phyloP scores from a whole-genome alignment of 2,329 filamentous ascomycete genomes.

The Pseudohalonectria lignicola region DNA sequence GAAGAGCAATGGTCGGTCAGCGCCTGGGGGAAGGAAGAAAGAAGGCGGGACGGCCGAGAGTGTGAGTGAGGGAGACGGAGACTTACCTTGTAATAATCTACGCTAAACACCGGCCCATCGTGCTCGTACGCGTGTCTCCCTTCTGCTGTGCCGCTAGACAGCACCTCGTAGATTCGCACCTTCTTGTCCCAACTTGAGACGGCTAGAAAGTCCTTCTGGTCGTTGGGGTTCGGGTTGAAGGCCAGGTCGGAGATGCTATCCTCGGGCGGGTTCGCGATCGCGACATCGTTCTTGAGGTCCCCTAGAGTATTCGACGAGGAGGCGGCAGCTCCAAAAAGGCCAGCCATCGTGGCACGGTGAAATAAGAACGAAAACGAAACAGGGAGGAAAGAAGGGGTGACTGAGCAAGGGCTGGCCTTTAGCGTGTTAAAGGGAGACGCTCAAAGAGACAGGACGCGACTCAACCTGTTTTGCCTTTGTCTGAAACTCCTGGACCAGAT shows the following conservation, averaged over 20 bases:
- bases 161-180: slow-evolving; percentile 92
- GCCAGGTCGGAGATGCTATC: slow-evolving; percentile 82
- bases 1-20: neutral
- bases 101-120: slow-evolving; percentile 72
- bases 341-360: slow-evolving; percentile 51
- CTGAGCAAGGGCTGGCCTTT: too few species aligned
- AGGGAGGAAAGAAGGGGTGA: neutral
- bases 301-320: slow-evolving; percentile 64
- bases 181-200: slow-evolving; percentile 97
- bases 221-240: slow-evolving; percentile 44
- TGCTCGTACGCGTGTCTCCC: slow-evolving; percentile 82
- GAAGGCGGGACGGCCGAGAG: too few species aligned
- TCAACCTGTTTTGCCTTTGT: too few species aligned
- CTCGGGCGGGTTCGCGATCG: slow-evolving; percentile 65
- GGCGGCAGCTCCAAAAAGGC: slow-evolving; percentile 44
- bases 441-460: too few species aligned
- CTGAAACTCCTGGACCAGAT: too few species aligned
- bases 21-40: too few species aligned
- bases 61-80: neutral
- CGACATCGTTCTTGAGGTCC: slow-evolving; percentile 82
- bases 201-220: slow-evolving; percentile 66
- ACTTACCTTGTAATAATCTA: slow-evolving; percentile 76
- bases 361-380: neutral
- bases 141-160: slow-evolving; percentile 63
- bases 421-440: too few species aligned